These are phyloP conservation scores for Golubevia sp. DNA, from an alignment of 1,284 basidiomycete species.

Conservation along the genomic window DNA sequence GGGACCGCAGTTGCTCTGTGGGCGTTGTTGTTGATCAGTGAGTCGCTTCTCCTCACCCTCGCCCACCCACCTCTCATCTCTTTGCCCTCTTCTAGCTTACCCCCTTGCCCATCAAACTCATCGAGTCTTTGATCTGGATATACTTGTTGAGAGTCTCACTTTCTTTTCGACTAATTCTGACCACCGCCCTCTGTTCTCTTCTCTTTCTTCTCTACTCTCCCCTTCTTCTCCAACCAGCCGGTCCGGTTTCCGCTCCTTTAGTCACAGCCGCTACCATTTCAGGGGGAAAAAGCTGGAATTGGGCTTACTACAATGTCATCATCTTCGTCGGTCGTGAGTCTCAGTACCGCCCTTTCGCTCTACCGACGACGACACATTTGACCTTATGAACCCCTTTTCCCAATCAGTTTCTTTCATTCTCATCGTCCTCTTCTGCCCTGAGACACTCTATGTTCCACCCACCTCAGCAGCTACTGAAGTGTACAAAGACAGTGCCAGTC, in stretches of 20 bases:
- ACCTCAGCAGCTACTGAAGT: background rate
- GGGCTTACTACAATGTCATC: slow-evolving; percentile 28
- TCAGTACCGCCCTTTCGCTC: too few relatives aligned
- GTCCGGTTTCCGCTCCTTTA: slow-evolving; percentile 31
- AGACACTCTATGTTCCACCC: slow-evolving; percentile 24
- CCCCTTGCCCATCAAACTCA: too few relatives aligned
- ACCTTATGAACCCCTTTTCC: too few relatives aligned
- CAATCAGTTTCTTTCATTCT: slow-evolving; percentile 21
- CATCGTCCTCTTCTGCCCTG: slow-evolving; percentile 30
- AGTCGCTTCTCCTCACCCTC: background rate
- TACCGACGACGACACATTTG: too few relatives aligned
- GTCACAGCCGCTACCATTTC: slow-evolving; percentile 24
- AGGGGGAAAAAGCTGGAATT: slow-evolving; percentile 18
- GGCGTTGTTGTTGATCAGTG: slow-evolving; percentile 29
- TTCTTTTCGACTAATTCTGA: too few relatives aligned
- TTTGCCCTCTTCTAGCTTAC: too few relatives aligned
- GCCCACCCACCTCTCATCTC: too few relatives aligned
- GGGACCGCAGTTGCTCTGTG: slow-evolving; percentile 34
- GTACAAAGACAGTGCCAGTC: background rate
- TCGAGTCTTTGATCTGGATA: too few relatives aligned
- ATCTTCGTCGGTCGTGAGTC: slow-evolving; percentile 37
- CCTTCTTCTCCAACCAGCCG: slow-evolving; percentile 1
- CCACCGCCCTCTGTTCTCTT: too few relatives aligned
- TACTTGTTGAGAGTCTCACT: too few relatives aligned
- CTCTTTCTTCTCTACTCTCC: too few relatives aligned